Evolutionary conservation across 805 yeast species (phyloP).

Genomic region (Wickerhamiella slavikovae): DNA sequence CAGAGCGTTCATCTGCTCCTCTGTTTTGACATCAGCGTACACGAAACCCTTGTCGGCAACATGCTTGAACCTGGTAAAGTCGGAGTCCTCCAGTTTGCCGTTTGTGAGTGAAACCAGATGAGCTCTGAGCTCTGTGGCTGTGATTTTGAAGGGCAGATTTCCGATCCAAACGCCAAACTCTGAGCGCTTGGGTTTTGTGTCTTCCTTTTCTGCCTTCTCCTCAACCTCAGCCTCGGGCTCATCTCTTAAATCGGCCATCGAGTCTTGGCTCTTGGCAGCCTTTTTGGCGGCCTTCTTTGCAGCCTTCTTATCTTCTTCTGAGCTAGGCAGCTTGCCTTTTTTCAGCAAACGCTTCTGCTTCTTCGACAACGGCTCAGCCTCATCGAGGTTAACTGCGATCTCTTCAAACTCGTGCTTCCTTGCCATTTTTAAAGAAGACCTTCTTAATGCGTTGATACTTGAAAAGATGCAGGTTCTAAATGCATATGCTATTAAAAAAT

Average conservation of each 20-base stretch:
- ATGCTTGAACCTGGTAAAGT: constrained; percentile 51
- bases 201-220: constrained; percentile 14
- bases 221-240: constrained; percentile 2
- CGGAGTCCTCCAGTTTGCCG: constrained; percentile 23
- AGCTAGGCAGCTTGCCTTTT: constrained; percentile 32
- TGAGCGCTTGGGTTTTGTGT: constrained; percentile 11
- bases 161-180: constrained; percentile 79
- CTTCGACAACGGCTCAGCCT: constrained; percentile 68
- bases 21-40: constrained; percentile 57
- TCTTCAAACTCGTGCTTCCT: constrained; percentile 22
- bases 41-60: constrained; percentile 72
- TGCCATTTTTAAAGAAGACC: too few species aligned
- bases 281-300: neutral
- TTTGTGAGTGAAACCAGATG: constrained; percentile 33
- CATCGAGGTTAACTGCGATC: constrained; percentile 23
- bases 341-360: constrained; percentile 76
- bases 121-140: constrained; percentile 46
- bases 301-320: constrained; percentile 9
- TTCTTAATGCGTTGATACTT: too few species aligned
- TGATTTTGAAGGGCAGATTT: constrained; percentile 68
- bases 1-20: constrained; percentile 38
- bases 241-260: too few species aligned
- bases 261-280: too few species aligned
- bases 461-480: too few species aligned
- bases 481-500: too few species aligned